These are phyloP conservation scores for Fusarium lateritium DNA, from an alignment of 2,329 filamentous ascomycete species.

Conservation along the genomic window DNA sequence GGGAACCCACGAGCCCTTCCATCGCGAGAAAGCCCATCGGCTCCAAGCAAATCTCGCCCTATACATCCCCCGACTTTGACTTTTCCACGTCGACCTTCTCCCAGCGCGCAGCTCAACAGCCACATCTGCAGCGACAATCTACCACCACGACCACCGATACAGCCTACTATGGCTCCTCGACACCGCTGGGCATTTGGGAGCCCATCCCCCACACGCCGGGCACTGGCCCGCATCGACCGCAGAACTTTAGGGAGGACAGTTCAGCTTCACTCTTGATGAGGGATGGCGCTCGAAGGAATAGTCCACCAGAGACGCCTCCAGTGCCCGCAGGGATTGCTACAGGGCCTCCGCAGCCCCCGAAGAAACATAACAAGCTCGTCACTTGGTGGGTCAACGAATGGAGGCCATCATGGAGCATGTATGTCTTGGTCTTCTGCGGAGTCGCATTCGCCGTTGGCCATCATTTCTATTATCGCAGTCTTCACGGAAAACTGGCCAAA, in stretches of 20 bases:
- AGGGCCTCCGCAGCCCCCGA: neutral
- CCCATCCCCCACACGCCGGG: conserved; percentile 23
- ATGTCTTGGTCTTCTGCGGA: conserved; percentile 39
- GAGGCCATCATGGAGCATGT: conserved; percentile 48
- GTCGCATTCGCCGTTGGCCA: conserved; percentile 47
- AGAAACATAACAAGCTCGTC: neutral
- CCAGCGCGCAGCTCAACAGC: conserved; percentile 19
- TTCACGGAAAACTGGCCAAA: conserved; percentile 34
- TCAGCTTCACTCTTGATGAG: conserved; percentile 35
- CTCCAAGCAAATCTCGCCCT: conserved; percentile 17
- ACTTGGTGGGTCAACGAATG: conserved; percentile 41
- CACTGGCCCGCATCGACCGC: conserved; percentile 12
- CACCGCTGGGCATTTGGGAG: conserved; percentile 41
- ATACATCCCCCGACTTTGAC: conserved; percentile 33
- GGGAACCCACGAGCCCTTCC: conserved; percentile 39
- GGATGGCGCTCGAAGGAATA: neutral
- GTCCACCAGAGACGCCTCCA: conserved; percentile 6
- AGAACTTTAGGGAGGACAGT: conserved; percentile 35
- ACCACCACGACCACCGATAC: conserved; percentile 26
- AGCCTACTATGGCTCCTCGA: conserved; percentile 34
- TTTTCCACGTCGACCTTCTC: conserved; percentile 22
- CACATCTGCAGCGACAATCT: conserved; percentile 31
- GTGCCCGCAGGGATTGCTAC: neutral
- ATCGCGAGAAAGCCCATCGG: conserved; percentile 37
- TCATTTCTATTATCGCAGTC: conserved; percentile 43